Percentiles rank a stretch among this genome's conserved stretches.
Conservation (phyloP, 257 asterid genomes). For the Mentha longifolia region DNA sequence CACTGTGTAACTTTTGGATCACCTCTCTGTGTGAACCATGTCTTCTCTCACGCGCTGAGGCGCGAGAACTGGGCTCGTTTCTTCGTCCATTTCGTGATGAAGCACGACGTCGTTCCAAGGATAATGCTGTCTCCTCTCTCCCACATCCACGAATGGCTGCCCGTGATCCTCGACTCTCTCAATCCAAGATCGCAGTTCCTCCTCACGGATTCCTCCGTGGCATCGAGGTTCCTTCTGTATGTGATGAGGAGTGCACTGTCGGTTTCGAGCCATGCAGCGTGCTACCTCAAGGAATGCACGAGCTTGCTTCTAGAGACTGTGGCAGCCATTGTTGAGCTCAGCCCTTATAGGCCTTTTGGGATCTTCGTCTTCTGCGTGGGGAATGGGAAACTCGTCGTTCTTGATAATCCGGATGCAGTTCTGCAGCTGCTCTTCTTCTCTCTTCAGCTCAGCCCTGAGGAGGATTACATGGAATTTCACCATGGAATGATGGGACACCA, state of each 20-base stretch:
- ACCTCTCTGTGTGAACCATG: slow-evolving; percentile 62
- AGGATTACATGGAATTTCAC: slow-evolving; percentile 42
- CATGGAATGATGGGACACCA: slow-evolving; percentile 55
- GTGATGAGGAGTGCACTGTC: slow-evolving; percentile 66
- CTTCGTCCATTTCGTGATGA: slow-evolving; percentile 71
- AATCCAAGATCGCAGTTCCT: slow-evolving; percentile 50
- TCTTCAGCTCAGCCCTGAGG: slow-evolving; percentile 63
- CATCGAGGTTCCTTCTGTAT: slow-evolving; percentile 47
- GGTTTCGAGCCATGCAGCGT: slow-evolving; percentile 74
- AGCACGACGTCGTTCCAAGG: slow-evolving; percentile 76
- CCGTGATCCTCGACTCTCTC: slow-evolving; percentile 46
- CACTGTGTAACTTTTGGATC: slow-evolving; percentile 82
- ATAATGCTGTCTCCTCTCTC: slow-evolving; percentile 70
- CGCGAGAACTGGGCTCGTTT: slow-evolving; percentile 74
- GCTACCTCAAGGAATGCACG: slow-evolving; percentile 80
- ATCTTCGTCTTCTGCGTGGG: slow-evolving; percentile 59
- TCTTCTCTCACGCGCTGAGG: slow-evolving; percentile 75
- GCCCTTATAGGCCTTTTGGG: slow-evolving; percentile 88
- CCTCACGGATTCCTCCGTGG: slow-evolving; percentile 35
- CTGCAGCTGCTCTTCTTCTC: slow-evolving; percentile 72
- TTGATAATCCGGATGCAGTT: slow-evolving; percentile 79
- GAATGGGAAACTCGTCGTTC: slow-evolving; percentile 59
- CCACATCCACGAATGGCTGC: slow-evolving; percentile 52
- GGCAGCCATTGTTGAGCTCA: slow-evolving; percentile 69
- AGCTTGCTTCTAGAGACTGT: slow-evolving; percentile 74